Base-by-base conservation (phyloP, 257 asterid species). In the Lithospermum erythrorhizon region DNA sequence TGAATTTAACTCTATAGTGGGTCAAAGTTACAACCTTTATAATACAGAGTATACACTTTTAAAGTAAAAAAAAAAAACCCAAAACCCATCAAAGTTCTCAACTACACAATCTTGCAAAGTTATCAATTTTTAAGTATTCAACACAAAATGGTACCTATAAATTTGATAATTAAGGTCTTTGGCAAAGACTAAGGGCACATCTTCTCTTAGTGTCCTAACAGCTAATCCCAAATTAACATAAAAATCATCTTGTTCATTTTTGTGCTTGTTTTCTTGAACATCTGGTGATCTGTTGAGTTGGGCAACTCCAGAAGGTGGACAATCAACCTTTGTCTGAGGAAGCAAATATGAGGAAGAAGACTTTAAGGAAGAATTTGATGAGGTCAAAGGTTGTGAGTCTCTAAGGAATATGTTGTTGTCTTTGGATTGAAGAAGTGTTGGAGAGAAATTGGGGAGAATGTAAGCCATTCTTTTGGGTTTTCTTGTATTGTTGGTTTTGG, bases 191-290 rank as follows among this genome's bases (percentile, higher is more conserved):
- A 68, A 68, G 21, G 96, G 97, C 6, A 83, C 65, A 77, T 90
- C 97, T 75, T 90, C 95, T 10, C 97, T 84, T 2, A 90, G 97
- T 21, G 94, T 90, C 35, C 96, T 79, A 6, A 90, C 94, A 65
- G 96, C 96, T 30, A 76, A 70, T 23, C 97, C 97, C 24, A 87
- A 75, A 75, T 90, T 90, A 77, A 90, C 79, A 61, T 81, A 90
- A 61, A 83, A 90, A 21, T 87, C 95, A 51, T 83, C 78, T 55
- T 73, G 75, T 21, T 75, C 70, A 21, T 78, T 71, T 59, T 80
- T 71, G 55, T 70, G 57, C 78, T 76, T 81, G 53, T 75, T 21
- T 27, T 70, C 85, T 73, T 71, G 76, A 41, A 62, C 76, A 55
- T 75, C 57, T 0, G 74, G 37, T 0, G 70, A 3, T 11, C 70